Conservation (phyloP, 352 stramenopile species). For the Phytopythium vexans region DNA sequence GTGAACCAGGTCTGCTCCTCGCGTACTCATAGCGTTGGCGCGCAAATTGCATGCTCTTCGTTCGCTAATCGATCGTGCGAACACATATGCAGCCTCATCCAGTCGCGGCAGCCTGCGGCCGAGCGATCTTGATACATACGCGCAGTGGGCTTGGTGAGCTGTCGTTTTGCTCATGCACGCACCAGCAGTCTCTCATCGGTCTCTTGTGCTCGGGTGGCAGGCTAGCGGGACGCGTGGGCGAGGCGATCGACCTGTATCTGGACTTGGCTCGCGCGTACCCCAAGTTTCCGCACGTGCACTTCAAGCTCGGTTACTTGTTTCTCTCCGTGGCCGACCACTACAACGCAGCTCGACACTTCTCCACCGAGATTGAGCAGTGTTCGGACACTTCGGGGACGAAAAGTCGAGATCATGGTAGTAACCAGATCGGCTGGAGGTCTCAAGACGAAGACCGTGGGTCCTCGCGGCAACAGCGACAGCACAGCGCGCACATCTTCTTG, state of each 20-base stretch:
- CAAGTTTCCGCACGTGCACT: slow-evolving; percentile 44
- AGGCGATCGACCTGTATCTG: slow-evolving; percentile 45
- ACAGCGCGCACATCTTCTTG: slow-evolving; percentile 29
- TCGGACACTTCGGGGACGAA: too few species aligned
- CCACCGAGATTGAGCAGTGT: slow-evolving; percentile 28
- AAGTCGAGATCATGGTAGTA: neutral
- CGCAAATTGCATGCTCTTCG: too few species aligned
- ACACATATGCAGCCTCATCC: neutral
- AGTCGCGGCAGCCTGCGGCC: neutral
- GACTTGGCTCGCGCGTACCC: slow-evolving; percentile 34
- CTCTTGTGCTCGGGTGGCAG: slow-evolving; percentile 7
- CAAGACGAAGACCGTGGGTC: neutral
- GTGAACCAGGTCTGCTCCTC: too few species aligned
- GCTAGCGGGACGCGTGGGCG: slow-evolving; percentile 38
- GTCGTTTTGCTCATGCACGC: neutral
- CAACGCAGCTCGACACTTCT: slow-evolving; percentile 33
- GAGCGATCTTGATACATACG: slow-evolving; percentile 40
- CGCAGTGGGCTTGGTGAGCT: slow-evolving; percentile 46
- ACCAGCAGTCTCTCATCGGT: neutral
- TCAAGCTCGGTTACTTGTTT: slow-evolving; percentile 53
- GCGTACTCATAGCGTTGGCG: too few species aligned
- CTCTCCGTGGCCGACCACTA: slow-evolving; percentile 26
- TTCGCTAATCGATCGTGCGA: neutral
- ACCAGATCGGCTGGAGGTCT: neutral
- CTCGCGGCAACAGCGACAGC: neutral